These are phyloP conservation scores for Silene noctiflora DNA, from an alignment of 179 eudicot species.

Conservation along the genomic window DNA sequence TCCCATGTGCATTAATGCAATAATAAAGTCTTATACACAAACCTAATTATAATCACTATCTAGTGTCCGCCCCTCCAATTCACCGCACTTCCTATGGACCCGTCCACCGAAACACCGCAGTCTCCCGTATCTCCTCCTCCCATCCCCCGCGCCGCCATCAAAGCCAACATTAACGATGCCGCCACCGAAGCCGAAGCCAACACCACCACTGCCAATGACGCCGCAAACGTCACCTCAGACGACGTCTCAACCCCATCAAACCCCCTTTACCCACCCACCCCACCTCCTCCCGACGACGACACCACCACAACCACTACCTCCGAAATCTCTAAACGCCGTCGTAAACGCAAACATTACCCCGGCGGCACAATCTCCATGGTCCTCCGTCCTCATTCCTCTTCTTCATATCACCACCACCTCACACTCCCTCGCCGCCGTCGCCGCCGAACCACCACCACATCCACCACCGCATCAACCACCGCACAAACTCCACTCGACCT, in stretches of 20 bases:
- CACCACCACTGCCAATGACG: constrained; percentile 22
- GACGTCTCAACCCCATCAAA: constrained; percentile 35
- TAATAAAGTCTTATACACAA: too few species aligned
- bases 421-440: constrained; percentile 39
- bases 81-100: too few species aligned
- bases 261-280: constrained; percentile 33
- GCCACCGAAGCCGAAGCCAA: constrained; percentile 45
- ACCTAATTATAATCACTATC: too few species aligned
- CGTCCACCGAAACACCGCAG: neutral
- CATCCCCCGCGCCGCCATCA: neutral
- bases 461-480: constrained; percentile 31
- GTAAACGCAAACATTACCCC: constrained; percentile 67
- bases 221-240: constrained; percentile 24
- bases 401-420: constrained; percentile 23
- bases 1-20: too few species aligned
- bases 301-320: constrained; percentile 32
- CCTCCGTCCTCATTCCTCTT: constrained; percentile 53
- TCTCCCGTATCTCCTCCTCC: constrained; percentile 8
- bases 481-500: constrained; percentile 42
- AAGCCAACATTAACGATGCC: neutral
- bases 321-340: constrained; percentile 46
- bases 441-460: constrained; percentile 31
- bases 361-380: constrained; percentile 63
- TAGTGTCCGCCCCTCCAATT: too few species aligned
- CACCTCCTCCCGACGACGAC: constrained; percentile 16